These are phyloP conservation scores for Ampelomyces quisqualis DNA, from an alignment of 2,329 filamentous ascomycete genomes.

Conservation along the genomic window DNA sequence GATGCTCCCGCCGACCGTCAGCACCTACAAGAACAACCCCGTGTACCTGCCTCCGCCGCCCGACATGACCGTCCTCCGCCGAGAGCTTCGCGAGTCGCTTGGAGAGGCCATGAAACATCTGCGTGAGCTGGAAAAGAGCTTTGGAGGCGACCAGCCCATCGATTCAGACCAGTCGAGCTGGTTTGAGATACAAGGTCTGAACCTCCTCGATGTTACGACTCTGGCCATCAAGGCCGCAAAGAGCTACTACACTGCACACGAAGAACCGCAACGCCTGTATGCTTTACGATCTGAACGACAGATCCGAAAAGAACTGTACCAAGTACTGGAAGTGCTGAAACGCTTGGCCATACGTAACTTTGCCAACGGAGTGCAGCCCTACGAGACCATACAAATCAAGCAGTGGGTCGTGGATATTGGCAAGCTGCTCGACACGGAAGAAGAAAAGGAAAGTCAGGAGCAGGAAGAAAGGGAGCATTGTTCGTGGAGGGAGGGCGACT, in stretches of 20 bases:
- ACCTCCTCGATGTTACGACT: conserved; percentile 88
- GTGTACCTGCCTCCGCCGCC: conserved; percentile 82
- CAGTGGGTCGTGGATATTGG: conserved; percentile 79
- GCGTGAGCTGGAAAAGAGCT: conserved; percentile 55
- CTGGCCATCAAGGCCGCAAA: conserved; percentile 94
- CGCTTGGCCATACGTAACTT: conserved; percentile 89
- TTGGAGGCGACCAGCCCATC: conserved; percentile 15
- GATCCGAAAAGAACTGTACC: conserved; percentile 79
- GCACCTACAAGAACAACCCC: conserved; percentile 86
- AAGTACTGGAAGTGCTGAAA: conserved; percentile 87
- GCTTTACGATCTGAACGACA: conserved; percentile 84
- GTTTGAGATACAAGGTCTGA: conserved; percentile 87
- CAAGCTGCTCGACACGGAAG: conserved; percentile 73
- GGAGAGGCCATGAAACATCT: conserved; percentile 68
- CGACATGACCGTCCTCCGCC: conserved; percentile 74
- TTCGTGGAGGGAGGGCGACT: conserved; percentile 79
- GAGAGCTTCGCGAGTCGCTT: conserved; percentile 66
- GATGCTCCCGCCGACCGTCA: conserved; percentile 95
- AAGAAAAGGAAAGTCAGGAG: conserved; percentile 74
- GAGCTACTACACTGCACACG: conserved; percentile 93
- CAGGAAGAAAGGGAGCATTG: conserved; percentile 69
- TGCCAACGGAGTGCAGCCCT: conserved; percentile 73
- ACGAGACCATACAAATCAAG: conserved; percentile 74
- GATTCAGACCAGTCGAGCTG: conserved; percentile 60
- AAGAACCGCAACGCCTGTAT: conserved; percentile 80